Conservation (phyloP, 2,329 filamentous ascomycete species). For the Botrytis porri region DNA sequence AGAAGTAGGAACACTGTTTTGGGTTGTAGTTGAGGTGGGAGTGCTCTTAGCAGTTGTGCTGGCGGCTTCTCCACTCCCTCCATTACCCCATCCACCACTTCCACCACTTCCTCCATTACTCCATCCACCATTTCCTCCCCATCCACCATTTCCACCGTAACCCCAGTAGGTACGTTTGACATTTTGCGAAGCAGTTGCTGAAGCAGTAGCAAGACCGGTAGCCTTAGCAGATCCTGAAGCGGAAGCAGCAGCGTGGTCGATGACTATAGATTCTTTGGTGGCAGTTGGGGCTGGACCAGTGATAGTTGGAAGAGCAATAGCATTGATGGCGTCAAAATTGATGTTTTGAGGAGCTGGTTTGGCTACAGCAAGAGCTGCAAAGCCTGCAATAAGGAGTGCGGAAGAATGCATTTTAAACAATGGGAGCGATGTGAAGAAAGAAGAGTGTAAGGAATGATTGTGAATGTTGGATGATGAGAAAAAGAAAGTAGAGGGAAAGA, state of each 20-base stretch:
- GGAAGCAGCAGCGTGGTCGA: neutral
- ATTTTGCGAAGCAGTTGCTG: neutral
- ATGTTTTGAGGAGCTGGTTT: conserved; percentile 24
- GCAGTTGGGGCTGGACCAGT: conserved; percentile 2
- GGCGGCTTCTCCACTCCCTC: neutral
- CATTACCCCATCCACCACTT: neutral
- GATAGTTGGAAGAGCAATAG: neutral
- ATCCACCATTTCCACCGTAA: neutral
- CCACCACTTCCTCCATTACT: neutral
- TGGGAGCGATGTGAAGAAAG: conserved; percentile 15
- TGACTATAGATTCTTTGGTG: neutral
- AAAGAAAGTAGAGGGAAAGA: neutral
- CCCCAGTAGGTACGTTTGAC: neutral
- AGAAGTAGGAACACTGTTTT: neutral
- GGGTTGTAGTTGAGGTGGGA: neutral
- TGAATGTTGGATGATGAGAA: conserved; percentile 11
- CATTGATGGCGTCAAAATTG: conserved; percentile 21
- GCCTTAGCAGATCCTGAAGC: neutral
- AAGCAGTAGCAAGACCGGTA: neutral
- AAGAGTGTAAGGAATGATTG: neutral
- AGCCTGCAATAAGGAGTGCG: conserved; percentile 20
- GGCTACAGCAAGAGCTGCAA: conserved; percentile 24
- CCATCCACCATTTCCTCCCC: neutral
- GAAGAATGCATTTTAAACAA: conserved; percentile 6
- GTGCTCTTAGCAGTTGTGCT: neutral